Conservation (phyloP, 2,329 filamentous ascomycete species). For the Daldinia sp. region DNA sequence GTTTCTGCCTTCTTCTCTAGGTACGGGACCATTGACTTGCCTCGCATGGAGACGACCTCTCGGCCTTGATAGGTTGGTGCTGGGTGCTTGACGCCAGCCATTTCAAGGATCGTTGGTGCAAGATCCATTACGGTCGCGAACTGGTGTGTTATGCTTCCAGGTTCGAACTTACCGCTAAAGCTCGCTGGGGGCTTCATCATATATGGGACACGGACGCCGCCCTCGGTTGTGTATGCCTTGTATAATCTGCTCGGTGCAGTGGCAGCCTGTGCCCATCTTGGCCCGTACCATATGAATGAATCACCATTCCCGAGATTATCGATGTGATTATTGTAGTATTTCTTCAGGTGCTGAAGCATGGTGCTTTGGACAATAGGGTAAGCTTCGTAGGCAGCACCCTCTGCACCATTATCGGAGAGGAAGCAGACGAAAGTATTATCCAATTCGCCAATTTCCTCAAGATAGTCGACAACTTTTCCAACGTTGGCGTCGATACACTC, state of each 20-base stretch:
- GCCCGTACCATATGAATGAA: conserved; percentile 72
- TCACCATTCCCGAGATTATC: conserved; percentile 69
- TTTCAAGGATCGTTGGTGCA: conserved; percentile 61
- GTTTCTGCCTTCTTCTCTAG: conserved; percentile 45
- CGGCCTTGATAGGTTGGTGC: conserved; percentile 60
- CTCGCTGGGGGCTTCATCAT: conserved; percentile 58
- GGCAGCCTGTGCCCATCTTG: conserved; percentile 62
- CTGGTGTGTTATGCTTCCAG: conserved; percentile 59
- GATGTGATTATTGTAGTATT: conserved; percentile 68
- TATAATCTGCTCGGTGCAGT: conserved; percentile 55
- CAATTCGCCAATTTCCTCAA: conserved; percentile 66
- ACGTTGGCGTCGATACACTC: conserved; percentile 71
- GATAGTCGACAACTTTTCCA: conserved; percentile 68
- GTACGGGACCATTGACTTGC: conserved; percentile 53
- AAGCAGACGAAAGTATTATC: conserved; percentile 75
- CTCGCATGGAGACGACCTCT: conserved; percentile 52
- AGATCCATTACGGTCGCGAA: conserved; percentile 67
- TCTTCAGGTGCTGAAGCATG: conserved; percentile 63
- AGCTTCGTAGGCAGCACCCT: conserved; percentile 69
- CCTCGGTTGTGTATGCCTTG: conserved; percentile 60
- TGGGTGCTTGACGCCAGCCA: conserved; percentile 64
- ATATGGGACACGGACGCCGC: conserved; percentile 66
- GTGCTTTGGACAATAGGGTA: conserved; percentile 68
- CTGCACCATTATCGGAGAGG: conserved; percentile 73
- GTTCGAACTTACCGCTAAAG: conserved; percentile 45